Evolutionary conservation across 2,329 filamentous ascomycete species (phyloP).

Genomic region (Hysterium pulicare): DNA sequence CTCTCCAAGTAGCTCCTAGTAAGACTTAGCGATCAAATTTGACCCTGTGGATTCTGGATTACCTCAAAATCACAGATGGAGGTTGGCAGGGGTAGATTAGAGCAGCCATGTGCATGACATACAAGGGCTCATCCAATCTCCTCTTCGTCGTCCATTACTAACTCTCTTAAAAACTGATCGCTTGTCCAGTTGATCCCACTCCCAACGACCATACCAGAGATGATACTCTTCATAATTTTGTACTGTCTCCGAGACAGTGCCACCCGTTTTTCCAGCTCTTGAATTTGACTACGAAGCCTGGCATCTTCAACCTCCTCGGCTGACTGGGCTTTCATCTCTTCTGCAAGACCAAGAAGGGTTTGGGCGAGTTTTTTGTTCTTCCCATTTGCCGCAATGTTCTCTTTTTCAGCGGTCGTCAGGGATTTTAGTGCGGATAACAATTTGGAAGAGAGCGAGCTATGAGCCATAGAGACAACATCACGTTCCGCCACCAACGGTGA

Average conservation of each 20-base stretch:
- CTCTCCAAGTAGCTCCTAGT: too few species aligned
- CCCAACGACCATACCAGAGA: slow-evolving; percentile 74
- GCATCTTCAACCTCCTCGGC: slow-evolving; percentile 54
- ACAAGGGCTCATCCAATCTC: slow-evolving; percentile 16
- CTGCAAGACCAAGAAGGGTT: slow-evolving; percentile 61
- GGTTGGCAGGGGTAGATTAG: too few species aligned
- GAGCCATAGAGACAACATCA: slow-evolving; percentile 62
- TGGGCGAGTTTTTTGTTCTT: slow-evolving; percentile 63
- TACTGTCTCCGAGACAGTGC: slow-evolving; percentile 63
- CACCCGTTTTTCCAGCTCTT: slow-evolving; percentile 57
- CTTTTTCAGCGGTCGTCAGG: slow-evolving; percentile 56
- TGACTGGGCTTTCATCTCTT: slow-evolving; percentile 53
- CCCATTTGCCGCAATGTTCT: slow-evolving; percentile 54
- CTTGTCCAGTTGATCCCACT: slow-evolving; percentile 80
- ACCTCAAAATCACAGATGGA: too few species aligned
- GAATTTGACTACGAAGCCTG: slow-evolving; percentile 54
- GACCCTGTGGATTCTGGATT: too few species aligned
- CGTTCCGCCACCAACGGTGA: slow-evolving; percentile 64
- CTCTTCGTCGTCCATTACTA: slow-evolving; percentile 68
- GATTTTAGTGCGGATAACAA: slow-evolving; percentile 52
- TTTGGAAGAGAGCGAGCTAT: slow-evolving; percentile 58
- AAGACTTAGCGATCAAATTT: too few species aligned
- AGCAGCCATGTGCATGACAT: too few species aligned
- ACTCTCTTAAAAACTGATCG: slow-evolving; percentile 62
- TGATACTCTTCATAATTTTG: slow-evolving; percentile 72